These are phyloP conservation scores for Sarcodon sp. DNA, from an alignment of 768 basidiomycete genomes.

Conservation along the genomic window DNA sequence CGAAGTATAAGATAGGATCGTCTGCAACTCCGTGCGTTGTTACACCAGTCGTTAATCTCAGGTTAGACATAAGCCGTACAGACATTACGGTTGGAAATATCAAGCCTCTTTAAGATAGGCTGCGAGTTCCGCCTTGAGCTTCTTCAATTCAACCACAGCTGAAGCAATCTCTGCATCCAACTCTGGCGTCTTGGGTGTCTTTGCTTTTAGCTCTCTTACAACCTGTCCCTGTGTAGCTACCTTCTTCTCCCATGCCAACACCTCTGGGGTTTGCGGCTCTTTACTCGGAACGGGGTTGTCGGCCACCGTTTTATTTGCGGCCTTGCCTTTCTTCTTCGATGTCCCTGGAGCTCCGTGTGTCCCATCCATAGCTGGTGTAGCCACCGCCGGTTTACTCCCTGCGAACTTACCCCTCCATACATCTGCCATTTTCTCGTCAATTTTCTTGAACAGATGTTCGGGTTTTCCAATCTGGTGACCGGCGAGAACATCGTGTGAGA, in stretches of 20 bases:
- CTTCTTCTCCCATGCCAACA: conserved; percentile 58
- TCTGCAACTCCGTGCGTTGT: too few species aligned
- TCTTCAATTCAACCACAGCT: conserved; percentile 54
- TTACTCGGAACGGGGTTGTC: conserved; percentile 22
- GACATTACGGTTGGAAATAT: too few species aligned
- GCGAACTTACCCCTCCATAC: conserved; percentile 74
- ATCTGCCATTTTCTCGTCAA: conserved; percentile 83
- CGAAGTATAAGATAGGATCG: too few species aligned
- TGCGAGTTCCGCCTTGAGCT: conserved; percentile 46
- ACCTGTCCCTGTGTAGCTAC: conserved; percentile 63
- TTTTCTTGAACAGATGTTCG: conserved; percentile 86
- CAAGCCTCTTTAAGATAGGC: conserved; percentile 10
- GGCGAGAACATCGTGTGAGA: conserved; percentile 73
- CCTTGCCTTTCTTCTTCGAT: conserved; percentile 36
- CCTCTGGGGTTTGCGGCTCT: conserved; percentile 62
- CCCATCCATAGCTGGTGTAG: conserved; percentile 26
- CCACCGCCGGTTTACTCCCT: conserved; percentile 36
- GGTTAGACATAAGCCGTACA: too few species aligned
- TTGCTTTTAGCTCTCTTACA: conserved; percentile 61
- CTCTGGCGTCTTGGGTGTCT: conserved; percentile 42
- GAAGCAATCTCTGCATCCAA: conserved; percentile 46
- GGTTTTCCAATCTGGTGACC: conserved; percentile 82
- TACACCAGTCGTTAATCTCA: too few species aligned
- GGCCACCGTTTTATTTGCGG: conserved; percentile 27
- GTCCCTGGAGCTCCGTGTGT: conserved; percentile 35